Evolutionary conservation across 2,329 filamentous ascomycete genomes (phyloP).

Genomic region (Penicillium sp.): DNA sequence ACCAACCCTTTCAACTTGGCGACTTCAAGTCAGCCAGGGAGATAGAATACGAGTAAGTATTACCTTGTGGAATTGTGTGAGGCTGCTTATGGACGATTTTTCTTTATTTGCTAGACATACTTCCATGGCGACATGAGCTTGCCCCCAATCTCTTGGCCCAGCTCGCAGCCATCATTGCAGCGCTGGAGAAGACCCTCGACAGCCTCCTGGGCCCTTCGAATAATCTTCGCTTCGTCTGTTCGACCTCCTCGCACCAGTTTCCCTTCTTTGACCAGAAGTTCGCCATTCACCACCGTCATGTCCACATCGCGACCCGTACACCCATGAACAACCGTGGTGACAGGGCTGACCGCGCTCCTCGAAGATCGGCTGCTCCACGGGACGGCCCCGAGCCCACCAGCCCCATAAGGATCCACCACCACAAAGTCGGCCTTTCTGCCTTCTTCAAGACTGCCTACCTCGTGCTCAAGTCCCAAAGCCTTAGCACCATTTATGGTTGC

Average conservation of each 20-base stretch:
- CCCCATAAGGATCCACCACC: constrained; percentile 32
- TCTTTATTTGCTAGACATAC: background rate
- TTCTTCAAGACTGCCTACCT: constrained; percentile 39
- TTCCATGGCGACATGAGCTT: constrained; percentile 9
- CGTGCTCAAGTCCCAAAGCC: constrained; percentile 45
- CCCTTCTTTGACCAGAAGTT: constrained; percentile 37
- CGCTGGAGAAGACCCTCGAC: constrained; percentile 8
- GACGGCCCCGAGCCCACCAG: constrained; percentile 30
- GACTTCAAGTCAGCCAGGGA: background rate
- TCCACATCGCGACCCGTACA: constrained; percentile 47
- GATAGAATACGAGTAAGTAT: background rate
- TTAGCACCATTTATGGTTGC: constrained; percentile 53
- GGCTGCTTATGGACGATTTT: too few relatives aligned
- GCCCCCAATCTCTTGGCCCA: constrained; percentile 7
- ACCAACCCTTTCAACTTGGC: background rate
- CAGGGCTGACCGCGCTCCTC: constrained; percentile 24
- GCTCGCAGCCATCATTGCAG: constrained; percentile 6
- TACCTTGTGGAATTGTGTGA: background rate
- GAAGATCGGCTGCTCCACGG: constrained; percentile 35
- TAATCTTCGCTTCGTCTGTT: constrained; percentile 14
- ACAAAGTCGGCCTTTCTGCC: constrained; percentile 33
- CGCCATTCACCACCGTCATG: constrained; percentile 46
- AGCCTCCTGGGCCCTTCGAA: constrained; percentile 8
- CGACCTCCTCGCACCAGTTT: constrained; percentile 26
- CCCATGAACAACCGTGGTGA: constrained; percentile 44